Conservation (phyloP, 1,139 yeast genomes). For the Diutina pseudorugosa region DNA sequence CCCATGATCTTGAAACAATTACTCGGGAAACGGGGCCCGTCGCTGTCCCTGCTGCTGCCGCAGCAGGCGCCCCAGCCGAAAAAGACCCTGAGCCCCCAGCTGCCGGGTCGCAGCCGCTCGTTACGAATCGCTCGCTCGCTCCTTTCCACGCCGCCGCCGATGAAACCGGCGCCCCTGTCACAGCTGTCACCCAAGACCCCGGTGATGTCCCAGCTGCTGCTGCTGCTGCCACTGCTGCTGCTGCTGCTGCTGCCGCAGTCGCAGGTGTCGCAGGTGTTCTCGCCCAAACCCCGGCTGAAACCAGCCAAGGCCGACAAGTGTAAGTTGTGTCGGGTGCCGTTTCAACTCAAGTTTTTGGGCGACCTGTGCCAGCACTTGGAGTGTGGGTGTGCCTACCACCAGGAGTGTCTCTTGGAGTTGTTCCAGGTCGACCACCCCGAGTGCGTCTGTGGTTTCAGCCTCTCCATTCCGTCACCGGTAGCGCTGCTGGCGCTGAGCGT, state of each 20-base stretch:
- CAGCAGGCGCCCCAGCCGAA: neutral
- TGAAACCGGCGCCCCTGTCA: neutral
- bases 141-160: neutral
- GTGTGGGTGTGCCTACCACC: conserved; percentile 2
- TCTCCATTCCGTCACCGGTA: neutral
- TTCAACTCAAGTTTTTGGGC: neutral
- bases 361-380: neutral
- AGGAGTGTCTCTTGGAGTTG: neutral
- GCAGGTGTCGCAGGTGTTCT: neutral
- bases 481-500: neutral
- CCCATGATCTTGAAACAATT: neutral
- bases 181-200: neutral
- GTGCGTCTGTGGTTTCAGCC: neutral
- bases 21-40: neutral
- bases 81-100: neutral
- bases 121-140: neutral
- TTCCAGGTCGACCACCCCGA: conserved; percentile 2
- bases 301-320: neutral
- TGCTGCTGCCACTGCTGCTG: neutral
- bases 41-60: neutral
- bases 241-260: neutral
- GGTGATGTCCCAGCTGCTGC: neutral
- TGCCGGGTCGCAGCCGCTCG: neutral
- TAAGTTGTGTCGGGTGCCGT: neutral
- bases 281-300: neutral